Evolutionary conservation across 495 filamentous ascomycete species (phyloP).

Genomic region (Collariella sp.): DNA sequence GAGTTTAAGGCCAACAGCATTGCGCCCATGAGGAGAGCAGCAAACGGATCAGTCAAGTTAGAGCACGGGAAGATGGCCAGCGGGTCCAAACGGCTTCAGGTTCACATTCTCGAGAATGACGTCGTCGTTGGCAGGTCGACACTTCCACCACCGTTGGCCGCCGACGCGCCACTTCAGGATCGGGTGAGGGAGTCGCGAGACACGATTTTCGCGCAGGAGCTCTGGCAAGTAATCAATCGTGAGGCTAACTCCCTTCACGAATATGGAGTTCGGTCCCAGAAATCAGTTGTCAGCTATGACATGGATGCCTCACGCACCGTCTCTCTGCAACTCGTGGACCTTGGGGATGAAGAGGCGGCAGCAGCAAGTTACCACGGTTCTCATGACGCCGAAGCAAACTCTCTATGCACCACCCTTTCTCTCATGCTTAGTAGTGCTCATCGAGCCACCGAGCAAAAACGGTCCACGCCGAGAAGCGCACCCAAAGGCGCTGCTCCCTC

Average conservation of each 20-base stretch:
- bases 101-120: constrained; percentile 43
- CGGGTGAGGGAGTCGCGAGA: constrained; percentile 75
- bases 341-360: constrained; percentile 27
- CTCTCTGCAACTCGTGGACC: constrained; percentile 50
- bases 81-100: constrained; percentile 54
- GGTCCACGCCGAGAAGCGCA: constrained; percentile 17
- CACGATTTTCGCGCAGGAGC: constrained; percentile 80
- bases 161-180: constrained; percentile 42
- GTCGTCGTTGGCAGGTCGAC: constrained; percentile 46
- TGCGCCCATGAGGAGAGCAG: constrained; percentile 62
- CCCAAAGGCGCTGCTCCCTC: constrained; percentile 40
- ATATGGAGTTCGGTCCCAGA: constrained; percentile 54
- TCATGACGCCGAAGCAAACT: constrained; percentile 45
- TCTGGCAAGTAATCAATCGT: constrained; percentile 83
- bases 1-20: constrained; percentile 71
- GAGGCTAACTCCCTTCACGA: constrained; percentile 64
- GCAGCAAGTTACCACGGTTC: constrained; percentile 13
- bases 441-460: constrained; percentile 48
- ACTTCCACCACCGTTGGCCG: constrained; percentile 32
- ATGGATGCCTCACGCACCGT: constrained; percentile 28
- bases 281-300: constrained; percentile 51
- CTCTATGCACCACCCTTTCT: constrained; percentile 49
- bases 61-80: constrained; percentile 55
- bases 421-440: constrained; percentile 63
- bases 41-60: constrained; percentile 64